Evolutionary conservation across 164 flowering plant genomes (phyloP).

Genomic region (Akebia trifoliata): DNA sequence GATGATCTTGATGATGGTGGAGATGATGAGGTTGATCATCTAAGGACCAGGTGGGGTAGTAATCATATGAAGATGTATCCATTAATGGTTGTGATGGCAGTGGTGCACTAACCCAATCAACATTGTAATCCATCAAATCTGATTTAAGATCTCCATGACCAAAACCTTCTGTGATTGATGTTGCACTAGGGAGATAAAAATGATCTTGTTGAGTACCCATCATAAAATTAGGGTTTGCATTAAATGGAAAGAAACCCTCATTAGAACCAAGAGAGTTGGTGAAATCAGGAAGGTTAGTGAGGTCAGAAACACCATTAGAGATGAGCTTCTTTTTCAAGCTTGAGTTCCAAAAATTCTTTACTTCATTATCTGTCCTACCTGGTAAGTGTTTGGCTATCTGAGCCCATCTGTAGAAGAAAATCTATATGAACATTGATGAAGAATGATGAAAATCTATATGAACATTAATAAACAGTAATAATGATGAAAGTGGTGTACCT

Average conservation of each 20-base stretch:
- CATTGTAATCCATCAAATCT: slow-evolving; percentile 12
- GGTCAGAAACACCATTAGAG: slow-evolving; percentile 25
- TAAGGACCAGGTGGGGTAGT: slow-evolving; percentile 25
- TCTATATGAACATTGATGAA: slow-evolving; percentile 6
- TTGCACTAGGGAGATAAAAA: slow-evolving; percentile 17
- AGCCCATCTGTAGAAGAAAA: slow-evolving; percentile 75
- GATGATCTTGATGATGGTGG: slow-evolving; percentile 4
- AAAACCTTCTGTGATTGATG: slow-evolving; percentile 19
- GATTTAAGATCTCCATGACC: slow-evolving; percentile 19
- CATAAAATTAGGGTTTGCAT: slow-evolving; percentile 27
- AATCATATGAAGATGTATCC: slow-evolving; percentile 12
- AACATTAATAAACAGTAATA: too few species aligned
- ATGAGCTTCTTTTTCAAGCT: slow-evolving; percentile 76
- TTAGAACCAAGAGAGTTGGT: slow-evolving; percentile 16
- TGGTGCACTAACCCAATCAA: slow-evolving; percentile 11
- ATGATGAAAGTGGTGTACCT: too few species aligned
- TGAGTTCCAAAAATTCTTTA: slow-evolving; percentile 94
- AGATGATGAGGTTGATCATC: slow-evolving; percentile 13
- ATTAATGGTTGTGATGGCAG: slow-evolving; percentile 8
- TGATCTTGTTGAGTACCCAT: slow-evolving; percentile 25
- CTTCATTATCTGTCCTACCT: slow-evolving; percentile 94
- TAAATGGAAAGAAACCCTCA: slow-evolving; percentile 17
- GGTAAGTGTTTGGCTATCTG: slow-evolving; percentile 85
- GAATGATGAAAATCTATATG: too few species aligned
- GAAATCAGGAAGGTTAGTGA: slow-evolving; percentile 10